Conservation (phyloP, 176 grass and related monocot species). For the Zoysia japonica region DNA sequence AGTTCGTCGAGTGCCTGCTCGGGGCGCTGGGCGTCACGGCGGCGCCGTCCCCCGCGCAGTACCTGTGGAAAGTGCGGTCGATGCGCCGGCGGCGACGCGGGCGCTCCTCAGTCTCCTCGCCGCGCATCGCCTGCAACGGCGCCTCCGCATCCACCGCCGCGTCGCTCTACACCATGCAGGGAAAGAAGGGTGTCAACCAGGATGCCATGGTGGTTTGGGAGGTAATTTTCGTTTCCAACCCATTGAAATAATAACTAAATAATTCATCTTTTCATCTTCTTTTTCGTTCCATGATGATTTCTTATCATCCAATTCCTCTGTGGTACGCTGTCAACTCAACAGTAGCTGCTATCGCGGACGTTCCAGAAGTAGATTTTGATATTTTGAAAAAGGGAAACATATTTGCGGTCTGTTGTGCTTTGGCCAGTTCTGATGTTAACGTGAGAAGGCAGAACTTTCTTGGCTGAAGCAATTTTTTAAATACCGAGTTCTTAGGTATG, state of each 20-base stretch:
- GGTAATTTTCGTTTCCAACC: constrained; percentile 34
- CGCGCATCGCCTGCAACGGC: constrained; percentile 55
- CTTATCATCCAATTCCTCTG: not conserved
- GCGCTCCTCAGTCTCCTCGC: not conserved
- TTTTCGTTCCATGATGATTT: not conserved
- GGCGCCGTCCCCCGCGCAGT: constrained; percentile 28
- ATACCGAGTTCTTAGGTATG: constrained; percentile 18
- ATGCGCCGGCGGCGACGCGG: constrained; percentile 31
- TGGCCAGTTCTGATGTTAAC: constrained; percentile 27
- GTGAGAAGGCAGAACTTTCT: constrained; percentile 21
- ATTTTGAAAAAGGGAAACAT: not conserved
- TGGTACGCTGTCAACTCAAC: constrained; percentile 7
- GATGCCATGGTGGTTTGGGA: constrained; percentile 92
- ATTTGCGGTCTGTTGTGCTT: constrained; percentile 26
- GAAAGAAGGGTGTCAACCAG: constrained; percentile 93
- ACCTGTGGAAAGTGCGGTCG: constrained; percentile 24
- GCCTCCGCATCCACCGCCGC: constrained; percentile 47
- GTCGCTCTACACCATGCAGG: constrained; percentile 85
- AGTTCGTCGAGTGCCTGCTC: constrained; percentile 66
- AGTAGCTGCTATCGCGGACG: not conserved
- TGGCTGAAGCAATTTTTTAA: constrained; percentile 6
- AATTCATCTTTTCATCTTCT: not conserved
- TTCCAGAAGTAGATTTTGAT: constrained; percentile 32
- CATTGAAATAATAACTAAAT: not conserved
- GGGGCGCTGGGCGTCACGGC: constrained; percentile 53